These are phyloP conservation scores for Euphorbia pulcherrima DNA, from an alignment of 345 rosid genomes.

Conservation along the genomic window DNA sequence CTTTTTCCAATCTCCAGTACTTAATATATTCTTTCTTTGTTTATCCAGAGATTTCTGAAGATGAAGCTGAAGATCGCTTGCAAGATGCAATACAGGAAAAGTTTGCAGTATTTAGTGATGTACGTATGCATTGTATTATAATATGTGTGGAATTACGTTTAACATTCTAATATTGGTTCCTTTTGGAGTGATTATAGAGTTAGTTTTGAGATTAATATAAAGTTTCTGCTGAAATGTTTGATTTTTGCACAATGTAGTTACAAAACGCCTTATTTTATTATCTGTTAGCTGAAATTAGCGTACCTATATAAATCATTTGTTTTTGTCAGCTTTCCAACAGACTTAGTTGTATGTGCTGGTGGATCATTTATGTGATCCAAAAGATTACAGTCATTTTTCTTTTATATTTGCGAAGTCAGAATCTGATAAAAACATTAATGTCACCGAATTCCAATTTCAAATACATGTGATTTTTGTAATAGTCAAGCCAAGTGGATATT, in stretches of 20 bases:
- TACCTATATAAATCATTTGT: not conserved
- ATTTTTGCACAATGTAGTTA: not conserved
- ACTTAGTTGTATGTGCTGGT: not conserved
- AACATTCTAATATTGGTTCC: not conserved
- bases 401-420: not conserved
- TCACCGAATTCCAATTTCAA: not conserved
- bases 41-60: constrained; percentile 86
- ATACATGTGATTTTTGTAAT: not conserved
- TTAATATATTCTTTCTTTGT: constrained; percentile 17
- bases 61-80: constrained; percentile 90
- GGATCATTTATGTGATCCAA: not conserved
- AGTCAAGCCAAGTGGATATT: not conserved
- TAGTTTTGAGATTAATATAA: not conserved
- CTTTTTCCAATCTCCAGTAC: constrained; percentile 6
- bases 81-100: constrained; percentile 97
- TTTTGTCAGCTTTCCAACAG: not conserved
- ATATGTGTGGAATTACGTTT: constrained; percentile 12
- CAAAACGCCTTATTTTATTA: not conserved
- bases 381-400: not conserved
- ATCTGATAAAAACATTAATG: not conserved
- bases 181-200: not conserved
- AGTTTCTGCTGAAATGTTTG: not conserved
- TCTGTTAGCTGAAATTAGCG: not conserved
- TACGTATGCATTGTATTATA: constrained; percentile 36
- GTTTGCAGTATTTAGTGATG: constrained; percentile 95